phyloP scores from a whole-genome alignment of 768 basidiomycete species.

The Cantharellus cinnabarinus region DNA sequence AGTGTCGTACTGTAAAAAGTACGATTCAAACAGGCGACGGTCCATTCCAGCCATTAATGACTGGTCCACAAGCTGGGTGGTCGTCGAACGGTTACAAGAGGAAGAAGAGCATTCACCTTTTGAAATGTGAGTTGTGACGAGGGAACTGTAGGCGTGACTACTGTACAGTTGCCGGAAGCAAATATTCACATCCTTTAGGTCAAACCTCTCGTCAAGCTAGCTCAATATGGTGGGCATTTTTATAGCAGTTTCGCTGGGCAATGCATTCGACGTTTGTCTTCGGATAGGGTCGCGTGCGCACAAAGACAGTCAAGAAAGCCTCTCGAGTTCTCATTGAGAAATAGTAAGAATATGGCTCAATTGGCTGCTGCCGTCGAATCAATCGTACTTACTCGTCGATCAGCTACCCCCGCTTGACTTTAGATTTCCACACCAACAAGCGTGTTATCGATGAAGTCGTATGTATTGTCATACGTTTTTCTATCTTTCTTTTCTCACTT shows the following conservation, averaged over 20 bases:
- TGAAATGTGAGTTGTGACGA: not conserved
- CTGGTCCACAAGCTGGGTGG: no score
- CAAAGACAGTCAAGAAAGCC: conserved; percentile 99
- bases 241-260: not conserved
- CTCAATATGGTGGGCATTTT: conserved; percentile 30
- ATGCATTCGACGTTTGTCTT: not conserved
- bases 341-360: conserved; percentile 34
- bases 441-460: conserved; percentile 96
- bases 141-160: not conserved
- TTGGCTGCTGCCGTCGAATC: not conserved
- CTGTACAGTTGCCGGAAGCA: not conserved
- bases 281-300: conserved; percentile 88
- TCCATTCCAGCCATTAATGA: no score
- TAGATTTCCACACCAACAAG: conserved; percentile 99
- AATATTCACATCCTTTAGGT: not conserved
- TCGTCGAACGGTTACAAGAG: conserved; percentile 1
- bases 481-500: not conserved
- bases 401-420: conserved; percentile 95
- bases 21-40: conserved; percentile 38
- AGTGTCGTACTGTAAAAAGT: conserved; percentile 70
- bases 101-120: conserved; percentile 27
- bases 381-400: not conserved
- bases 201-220: conserved; percentile 8
- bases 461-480: conserved; percentile 15
- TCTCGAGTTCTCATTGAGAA: conserved; percentile 98